These are phyloP conservation scores for Murraya koenigii DNA, from an alignment of 345 rosid genomes.

Conservation along the genomic window DNA sequence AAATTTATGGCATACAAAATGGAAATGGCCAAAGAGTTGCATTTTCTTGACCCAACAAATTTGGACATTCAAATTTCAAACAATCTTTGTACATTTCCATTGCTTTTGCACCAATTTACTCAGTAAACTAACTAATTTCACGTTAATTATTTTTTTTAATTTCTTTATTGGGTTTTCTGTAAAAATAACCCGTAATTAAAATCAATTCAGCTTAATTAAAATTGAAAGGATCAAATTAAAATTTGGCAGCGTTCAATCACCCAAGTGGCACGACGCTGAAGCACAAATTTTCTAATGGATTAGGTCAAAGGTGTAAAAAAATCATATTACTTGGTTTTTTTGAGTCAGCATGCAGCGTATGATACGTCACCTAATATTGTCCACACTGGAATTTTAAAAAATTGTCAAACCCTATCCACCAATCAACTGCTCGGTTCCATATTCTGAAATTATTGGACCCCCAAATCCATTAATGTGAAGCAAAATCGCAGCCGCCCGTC, in stretches of 20 bases:
- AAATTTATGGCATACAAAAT: not conserved
- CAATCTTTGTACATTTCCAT: not conserved
- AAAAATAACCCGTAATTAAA: no score
- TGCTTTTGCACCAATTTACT: not conserved
- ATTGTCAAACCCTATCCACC: slow-evolving; percentile 1
- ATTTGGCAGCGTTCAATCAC: no score
- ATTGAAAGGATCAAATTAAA: no score
- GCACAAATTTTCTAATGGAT: not conserved
- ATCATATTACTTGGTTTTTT: not conserved
- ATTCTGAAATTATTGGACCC: slow-evolving; percentile 18
- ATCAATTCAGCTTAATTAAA: not conserved
- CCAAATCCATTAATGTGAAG: slow-evolving; percentile 7
- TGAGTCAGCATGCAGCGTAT: slow-evolving; percentile 23
- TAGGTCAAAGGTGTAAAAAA: not conserved
- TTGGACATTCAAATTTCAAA: not conserved
- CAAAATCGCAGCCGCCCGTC: not conserved
- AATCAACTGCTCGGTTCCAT: not conserved
- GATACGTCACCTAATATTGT: slow-evolving; percentile 25
- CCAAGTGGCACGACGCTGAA: not conserved
- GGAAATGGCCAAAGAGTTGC: not conserved
- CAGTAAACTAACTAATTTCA: no score
- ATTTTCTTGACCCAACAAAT: not conserved
- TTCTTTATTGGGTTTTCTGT: no score
- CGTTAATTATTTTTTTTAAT: no score
- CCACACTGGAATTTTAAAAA: not conserved